Conservation (phyloP, 768 basidiomycete species). For the Boletales sp. region DNA sequence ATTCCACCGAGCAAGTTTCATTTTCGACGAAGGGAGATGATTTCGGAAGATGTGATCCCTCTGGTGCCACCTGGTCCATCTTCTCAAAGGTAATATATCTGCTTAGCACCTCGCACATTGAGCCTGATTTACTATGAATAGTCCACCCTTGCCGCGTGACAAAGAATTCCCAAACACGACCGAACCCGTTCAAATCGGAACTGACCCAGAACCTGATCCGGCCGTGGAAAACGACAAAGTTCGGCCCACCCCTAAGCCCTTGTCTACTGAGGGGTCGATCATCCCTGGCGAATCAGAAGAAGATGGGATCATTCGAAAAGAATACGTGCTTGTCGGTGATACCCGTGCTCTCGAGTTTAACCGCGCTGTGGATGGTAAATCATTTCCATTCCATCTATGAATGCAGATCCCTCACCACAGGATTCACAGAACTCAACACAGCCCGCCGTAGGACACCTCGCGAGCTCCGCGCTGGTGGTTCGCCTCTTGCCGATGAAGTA, state of each 20-base stretch:
- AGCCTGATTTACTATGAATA: slow-evolving; percentile 5
- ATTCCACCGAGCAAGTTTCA: slow-evolving; percentile 81
- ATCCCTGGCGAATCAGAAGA: slow-evolving; percentile 86
- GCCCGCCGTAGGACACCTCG: slow-evolving; percentile 57
- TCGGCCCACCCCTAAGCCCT: slow-evolving; percentile 16
- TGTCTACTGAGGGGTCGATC: slow-evolving; percentile 57
- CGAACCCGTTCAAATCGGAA: slow-evolving; percentile 13
- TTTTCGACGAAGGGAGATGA: slow-evolving; percentile 44
- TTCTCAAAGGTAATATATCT: slow-evolving; percentile 20
- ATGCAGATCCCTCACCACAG: slow-evolving; percentile 9
- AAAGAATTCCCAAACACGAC: slow-evolving; percentile 13
- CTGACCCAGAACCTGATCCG: slow-evolving; percentile 9
- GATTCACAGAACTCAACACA: slow-evolving; percentile 54
- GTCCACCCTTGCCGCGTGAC: slow-evolving; percentile 14
- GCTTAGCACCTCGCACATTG: not conserved
- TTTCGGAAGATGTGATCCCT: slow-evolving; percentile 10
- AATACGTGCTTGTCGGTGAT: slow-evolving; percentile 95
- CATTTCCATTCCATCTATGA: not conserved
- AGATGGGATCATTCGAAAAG: slow-evolving; percentile 72
- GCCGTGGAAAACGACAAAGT: slow-evolving; percentile 11
- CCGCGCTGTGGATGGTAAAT: slow-evolving; percentile 83
- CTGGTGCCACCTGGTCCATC: slow-evolving; percentile 1
- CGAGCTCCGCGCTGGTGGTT: slow-evolving; percentile 50
- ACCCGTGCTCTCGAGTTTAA: slow-evolving; percentile 88
- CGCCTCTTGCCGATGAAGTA: slow-evolving; percentile 47